Conservation (phyloP, 768 basidiomycete genomes). For the Tylopilus felleus region DNA sequence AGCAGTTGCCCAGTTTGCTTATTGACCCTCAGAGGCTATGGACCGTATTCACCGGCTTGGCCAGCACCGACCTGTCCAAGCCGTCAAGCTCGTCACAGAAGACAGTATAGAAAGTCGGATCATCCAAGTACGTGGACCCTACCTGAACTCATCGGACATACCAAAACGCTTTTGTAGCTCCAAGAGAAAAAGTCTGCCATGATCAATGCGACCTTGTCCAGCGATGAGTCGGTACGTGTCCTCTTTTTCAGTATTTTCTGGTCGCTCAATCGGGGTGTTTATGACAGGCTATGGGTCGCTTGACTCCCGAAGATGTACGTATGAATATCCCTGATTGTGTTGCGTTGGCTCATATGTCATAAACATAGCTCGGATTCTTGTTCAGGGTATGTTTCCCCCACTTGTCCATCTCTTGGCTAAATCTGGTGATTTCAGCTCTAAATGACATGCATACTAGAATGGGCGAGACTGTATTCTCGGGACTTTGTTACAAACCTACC, state of each 20-base stretch:
- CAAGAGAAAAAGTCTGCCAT: conserved; percentile 97
- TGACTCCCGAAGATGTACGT: conserved; percentile 81
- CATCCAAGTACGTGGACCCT: conserved; percentile 58
- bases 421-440: conserved; percentile 15
- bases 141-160: neutral
- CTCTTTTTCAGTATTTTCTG: neutral
- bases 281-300: conserved; percentile 80
- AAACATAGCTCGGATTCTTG: conserved; percentile 41
- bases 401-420: neutral
- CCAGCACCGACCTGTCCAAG: conserved; percentile 90
- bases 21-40: conserved; percentile 72
- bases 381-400: conserved; percentile 39
- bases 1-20: neutral
- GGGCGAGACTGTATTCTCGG: neutral
- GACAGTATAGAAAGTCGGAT: conserved; percentile 97
- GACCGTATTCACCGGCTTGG: conserved; percentile 95
- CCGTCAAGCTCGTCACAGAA: conserved; percentile 91
- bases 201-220: conserved; percentile 83
- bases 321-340: neutral
- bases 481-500: neutral
- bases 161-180: conserved; percentile 42
- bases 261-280: conserved; percentile 7
- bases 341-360: conserved; percentile 3
- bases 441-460: neutral
- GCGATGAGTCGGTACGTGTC: conserved; percentile 68